Conservation (phyloP, 2,329 filamentous ascomycete genomes). For the Keithomyces neogunnii region DNA sequence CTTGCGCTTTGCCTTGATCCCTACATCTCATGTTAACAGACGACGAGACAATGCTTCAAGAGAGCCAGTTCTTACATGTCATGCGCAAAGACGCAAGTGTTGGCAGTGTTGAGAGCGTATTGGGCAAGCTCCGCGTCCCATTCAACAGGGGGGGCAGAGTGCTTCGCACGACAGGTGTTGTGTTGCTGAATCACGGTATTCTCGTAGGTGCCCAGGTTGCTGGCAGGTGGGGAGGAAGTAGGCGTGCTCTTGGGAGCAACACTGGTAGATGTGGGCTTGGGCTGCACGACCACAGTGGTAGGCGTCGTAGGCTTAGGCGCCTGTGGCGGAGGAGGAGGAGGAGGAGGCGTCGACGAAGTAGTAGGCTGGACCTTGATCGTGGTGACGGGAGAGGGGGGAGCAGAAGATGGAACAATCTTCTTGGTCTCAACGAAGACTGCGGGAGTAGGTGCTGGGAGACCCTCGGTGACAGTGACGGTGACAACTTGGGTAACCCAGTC, state of each 20-base stretch:
- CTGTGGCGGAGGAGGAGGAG: constrained; percentile 6
- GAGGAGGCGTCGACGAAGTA: not conserved
- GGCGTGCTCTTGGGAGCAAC: constrained; percentile 3
- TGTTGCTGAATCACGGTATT: constrained; percentile 58
- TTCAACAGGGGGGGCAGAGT: constrained; percentile 55
- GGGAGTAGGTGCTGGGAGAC: not conserved
- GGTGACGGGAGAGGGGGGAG: not conserved
- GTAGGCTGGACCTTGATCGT: not conserved
- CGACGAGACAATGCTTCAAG: not conserved
- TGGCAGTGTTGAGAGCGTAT: constrained; percentile 56
- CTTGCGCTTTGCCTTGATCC: constrained; percentile 32
- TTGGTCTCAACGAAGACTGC: constrained; percentile 5
- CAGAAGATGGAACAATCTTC: constrained; percentile 3
- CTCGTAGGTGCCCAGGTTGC: constrained; percentile 19
- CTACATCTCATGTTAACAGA: constrained; percentile 32
- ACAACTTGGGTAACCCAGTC: constrained; percentile 32
- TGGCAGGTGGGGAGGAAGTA: not conserved
- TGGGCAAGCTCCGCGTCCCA: constrained; percentile 59
- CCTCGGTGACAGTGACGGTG: constrained; percentile 36
- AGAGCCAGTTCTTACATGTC: constrained; percentile 52
- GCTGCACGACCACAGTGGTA: not conserved
- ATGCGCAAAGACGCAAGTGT: constrained; percentile 64
- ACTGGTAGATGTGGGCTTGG: not conserved
- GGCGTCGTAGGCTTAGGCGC: constrained; percentile 5
- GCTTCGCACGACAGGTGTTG: constrained; percentile 80